Evolutionary conservation across 148 eudicot species (phyloP), one percentile per base, ranked within the genome.

Genomic region (Fagopyrum tataricum): DNA sequence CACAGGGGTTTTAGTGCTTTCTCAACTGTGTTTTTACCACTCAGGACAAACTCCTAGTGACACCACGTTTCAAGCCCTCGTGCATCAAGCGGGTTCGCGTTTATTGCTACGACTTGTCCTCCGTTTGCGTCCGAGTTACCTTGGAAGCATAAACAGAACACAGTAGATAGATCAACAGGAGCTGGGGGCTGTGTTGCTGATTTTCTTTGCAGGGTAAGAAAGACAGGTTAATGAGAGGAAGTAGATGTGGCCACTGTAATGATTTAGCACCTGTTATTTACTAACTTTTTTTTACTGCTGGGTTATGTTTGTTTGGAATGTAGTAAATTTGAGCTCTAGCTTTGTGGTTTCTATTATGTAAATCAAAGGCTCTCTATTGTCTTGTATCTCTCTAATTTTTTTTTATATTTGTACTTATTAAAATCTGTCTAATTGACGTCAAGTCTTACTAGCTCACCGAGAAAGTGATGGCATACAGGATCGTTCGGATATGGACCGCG

Each of bases 1-100:
- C 86, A 14, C 96, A 89, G 78, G 89, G 87, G 66, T 81, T 88
- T 51, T 70, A 70, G 52, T 42, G 13, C 20, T 64, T 43, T 62
- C 67, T 15, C 43, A 31, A 64, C 44, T 64, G 69, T 15, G 43
- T 39, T 64, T 37, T 64, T 64, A 64, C 20, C 43, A 64, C 37
- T 37, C 15, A 61, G 4, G 67, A 39, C 20, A 39, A 56, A 56
- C 13, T 20, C 62, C 24, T 20, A 20, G 37, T 10, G 15, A 31
- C 20, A 39, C 69, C 69, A 15, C n/a, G 43, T 5, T 43, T 43
- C 44, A 14, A 37, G 12, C 24, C 61, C 61, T 55, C 7, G 31
- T 55, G 21, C 24, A 18, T 55, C 43, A 62, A 62, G 68, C 6
- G 42, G 68, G 18, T 37, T 18, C 68, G 18, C 11, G 12, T 62